These are phyloP conservation scores for Inga laurina DNA, from an alignment of 306 rosid species.

Conservation along the genomic window DNA sequence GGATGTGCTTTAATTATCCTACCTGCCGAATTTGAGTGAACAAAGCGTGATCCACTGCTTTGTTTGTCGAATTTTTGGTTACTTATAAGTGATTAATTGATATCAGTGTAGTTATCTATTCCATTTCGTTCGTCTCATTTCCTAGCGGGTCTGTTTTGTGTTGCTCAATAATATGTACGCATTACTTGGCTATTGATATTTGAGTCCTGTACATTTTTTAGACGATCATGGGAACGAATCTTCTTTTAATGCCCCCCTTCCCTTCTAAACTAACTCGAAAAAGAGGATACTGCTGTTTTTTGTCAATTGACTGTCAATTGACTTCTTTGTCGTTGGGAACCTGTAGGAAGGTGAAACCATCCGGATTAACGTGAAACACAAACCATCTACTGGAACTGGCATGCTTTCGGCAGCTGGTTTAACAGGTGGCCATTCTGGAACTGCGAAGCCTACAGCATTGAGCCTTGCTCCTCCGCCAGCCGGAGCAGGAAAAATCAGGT, in stretches of 20 bases:
- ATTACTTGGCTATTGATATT: not conserved
- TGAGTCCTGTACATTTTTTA: not conserved
- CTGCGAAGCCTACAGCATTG: slow-evolving; percentile 65
- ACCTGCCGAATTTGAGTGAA: not conserved
- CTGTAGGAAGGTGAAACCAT: slow-evolving; percentile 96
- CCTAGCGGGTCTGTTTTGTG: not conserved
- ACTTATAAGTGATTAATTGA: not conserved
- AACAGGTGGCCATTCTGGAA: slow-evolving; percentile 47
- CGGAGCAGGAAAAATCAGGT: slow-evolving; percentile 71
- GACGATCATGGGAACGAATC: not conserved
- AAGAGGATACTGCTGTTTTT: not conserved
- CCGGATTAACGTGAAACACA: slow-evolving; percentile 90
- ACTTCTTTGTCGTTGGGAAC: slow-evolving; percentile 10
- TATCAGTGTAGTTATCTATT: not conserved
- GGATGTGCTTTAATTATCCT: not conserved
- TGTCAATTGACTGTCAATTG: not conserved
- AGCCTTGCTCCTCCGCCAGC: slow-evolving; percentile 88
- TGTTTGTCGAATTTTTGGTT: not conserved
- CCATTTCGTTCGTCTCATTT: not conserved
- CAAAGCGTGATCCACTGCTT: not conserved
- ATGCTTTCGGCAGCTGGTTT: slow-evolving; percentile 97
- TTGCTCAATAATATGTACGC: not conserved
- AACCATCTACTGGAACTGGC: slow-evolving; percentile 80
- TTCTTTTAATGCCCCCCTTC: not conserved
- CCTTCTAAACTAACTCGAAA: not conserved